phyloP scores from a whole-genome alignment of 2,329 filamentous ascomycete species.

The Pseudogymnoascus sp. region DNA sequence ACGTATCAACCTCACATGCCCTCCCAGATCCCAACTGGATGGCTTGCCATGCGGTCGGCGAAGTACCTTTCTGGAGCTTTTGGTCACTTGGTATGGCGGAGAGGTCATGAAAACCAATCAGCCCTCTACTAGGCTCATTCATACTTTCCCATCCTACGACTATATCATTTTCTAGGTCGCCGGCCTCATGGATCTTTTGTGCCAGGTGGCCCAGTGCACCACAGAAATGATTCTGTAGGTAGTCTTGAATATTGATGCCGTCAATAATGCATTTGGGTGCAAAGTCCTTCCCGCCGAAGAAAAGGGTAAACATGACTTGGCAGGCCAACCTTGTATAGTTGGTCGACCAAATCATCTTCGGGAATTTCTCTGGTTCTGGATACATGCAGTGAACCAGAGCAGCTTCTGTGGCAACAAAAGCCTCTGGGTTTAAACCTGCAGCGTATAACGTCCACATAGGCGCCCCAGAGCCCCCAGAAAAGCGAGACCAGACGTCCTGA shows the following conservation, averaged over 20 bases:
- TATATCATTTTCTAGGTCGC: slow-evolving; percentile 75
- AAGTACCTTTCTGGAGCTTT: slow-evolving; percentile 84
- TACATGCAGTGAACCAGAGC: slow-evolving; percentile 94
- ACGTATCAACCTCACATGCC: slow-evolving; percentile 81
- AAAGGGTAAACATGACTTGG: slow-evolving; percentile 88
- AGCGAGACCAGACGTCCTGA: slow-evolving; percentile 97
- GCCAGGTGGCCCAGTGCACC: slow-evolving; percentile 74
- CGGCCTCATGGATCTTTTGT: slow-evolving; percentile 77
- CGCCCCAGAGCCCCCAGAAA: slow-evolving; percentile 87
- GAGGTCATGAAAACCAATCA: slow-evolving; percentile 77
- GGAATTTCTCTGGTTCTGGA: slow-evolving; percentile 73
- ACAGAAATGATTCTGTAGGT: slow-evolving; percentile 79
- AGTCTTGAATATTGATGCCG: slow-evolving; percentile 93
- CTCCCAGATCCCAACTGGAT: slow-evolving; percentile 86
- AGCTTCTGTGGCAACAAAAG: slow-evolving; percentile 79
- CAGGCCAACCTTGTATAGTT: slow-evolving; percentile 86
- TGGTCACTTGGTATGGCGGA: slow-evolving; percentile 77
- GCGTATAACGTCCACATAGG: slow-evolving; percentile 98
- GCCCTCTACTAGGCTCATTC: slow-evolving; percentile 87
- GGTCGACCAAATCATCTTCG: slow-evolving; percentile 99
- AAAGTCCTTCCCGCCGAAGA: slow-evolving; percentile 85
- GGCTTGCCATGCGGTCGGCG: slow-evolving; percentile 88
- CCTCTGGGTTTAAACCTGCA: slow-evolving; percentile 78
- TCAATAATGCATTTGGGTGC: slow-evolving; percentile 94
- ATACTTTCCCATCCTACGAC: slow-evolving; percentile 94